Evolutionary conservation across 176 grass and related monocot species (phyloP).

Genomic region (Tuctoria greenei): DNA sequence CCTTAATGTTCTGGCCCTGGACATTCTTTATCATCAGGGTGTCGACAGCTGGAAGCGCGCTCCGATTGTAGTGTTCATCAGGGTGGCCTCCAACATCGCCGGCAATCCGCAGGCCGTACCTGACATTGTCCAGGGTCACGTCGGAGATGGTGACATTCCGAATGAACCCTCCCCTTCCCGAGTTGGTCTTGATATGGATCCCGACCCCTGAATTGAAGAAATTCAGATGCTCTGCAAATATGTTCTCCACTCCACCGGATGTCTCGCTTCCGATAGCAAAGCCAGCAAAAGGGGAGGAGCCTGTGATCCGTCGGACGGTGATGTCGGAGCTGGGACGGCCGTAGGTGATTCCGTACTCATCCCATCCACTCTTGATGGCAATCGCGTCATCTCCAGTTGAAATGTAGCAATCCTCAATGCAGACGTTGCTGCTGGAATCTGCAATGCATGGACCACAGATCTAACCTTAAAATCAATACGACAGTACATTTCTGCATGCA

Average conservation of each 20-base stretch:
- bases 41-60: constrained; percentile 61
- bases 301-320: constrained; percentile 65
- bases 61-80: constrained; percentile 59
- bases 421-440: constrained; percentile 91
- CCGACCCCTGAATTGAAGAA: constrained; percentile 64
- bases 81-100: constrained; percentile 80
- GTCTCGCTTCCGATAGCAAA: constrained; percentile 78
- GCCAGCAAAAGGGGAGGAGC: constrained; percentile 72
- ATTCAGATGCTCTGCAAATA: constrained; percentile 72
- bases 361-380: constrained; percentile 91
- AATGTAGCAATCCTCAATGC: constrained; percentile 92
- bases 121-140: constrained; percentile 57
- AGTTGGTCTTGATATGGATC: constrained; percentile 88
- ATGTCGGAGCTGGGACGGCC: constrained; percentile 66
- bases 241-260: constrained; percentile 70
- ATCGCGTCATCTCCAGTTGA: constrained; percentile 86
- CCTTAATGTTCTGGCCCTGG: constrained; percentile 63
- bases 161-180: constrained; percentile 88
- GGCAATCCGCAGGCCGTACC: constrained; percentile 62
- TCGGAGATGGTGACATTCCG: constrained; percentile 72
- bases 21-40: constrained; percentile 74
- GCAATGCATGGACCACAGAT: constrained; percentile 20
- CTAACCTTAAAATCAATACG: not conserved
- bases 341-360: constrained; percentile 84
- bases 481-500: not conserved